phyloP scores from a whole-genome alignment of 805 yeast genomes.

The Starmerella sp. region DNA sequence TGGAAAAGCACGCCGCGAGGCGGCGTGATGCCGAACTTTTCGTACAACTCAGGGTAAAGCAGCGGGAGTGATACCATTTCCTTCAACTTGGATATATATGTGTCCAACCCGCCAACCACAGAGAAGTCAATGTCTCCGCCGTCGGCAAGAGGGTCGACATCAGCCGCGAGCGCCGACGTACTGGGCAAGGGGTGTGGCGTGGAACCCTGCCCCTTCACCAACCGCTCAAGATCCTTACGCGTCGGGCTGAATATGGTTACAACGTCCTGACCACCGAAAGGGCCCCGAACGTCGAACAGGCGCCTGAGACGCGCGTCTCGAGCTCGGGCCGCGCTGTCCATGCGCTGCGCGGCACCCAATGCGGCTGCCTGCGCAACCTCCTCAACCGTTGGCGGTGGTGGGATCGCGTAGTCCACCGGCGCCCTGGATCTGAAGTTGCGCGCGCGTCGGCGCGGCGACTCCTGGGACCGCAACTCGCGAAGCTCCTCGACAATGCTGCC shows the following conservation, averaged over 20 bases:
- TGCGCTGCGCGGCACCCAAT: slow-evolving; percentile 3
- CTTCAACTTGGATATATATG: slow-evolving; percentile 80
- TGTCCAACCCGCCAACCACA: slow-evolving; percentile 83
- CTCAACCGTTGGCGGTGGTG: slow-evolving; percentile 24
- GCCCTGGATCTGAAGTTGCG: slow-evolving; percentile 21
- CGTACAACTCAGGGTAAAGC: slow-evolving; percentile 85
- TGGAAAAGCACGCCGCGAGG: slow-evolving; percentile 96
- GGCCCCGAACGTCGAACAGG: slow-evolving; percentile 88
- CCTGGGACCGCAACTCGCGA: slow-evolving; percentile 15
- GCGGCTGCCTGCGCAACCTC: slow-evolving; percentile 17
- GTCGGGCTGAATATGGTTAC: slow-evolving; percentile 47
- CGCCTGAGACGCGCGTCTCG: slow-evolving; percentile 38
- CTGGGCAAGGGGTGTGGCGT: slow-evolving; percentile 9
- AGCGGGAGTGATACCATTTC: slow-evolving; percentile 95
- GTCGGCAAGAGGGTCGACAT: slow-evolving; percentile 73
- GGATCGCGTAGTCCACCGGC: slow-evolving; percentile 24
- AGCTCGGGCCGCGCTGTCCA: neutral
- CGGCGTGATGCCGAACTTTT: slow-evolving; percentile 81
- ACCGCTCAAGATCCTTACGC: slow-evolving; percentile 11
- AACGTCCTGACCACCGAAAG: slow-evolving; percentile 95
- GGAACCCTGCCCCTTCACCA: neutral
- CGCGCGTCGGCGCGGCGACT: slow-evolving; percentile 12
- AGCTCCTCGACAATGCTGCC: slow-evolving; percentile 20
- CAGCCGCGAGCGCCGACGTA: slow-evolving; percentile 39
- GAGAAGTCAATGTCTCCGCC: slow-evolving; percentile 76